Evolutionary conservation across 345 rosid species (phyloP).

Genomic region (Xanthoceras sorbifolium): DNA sequence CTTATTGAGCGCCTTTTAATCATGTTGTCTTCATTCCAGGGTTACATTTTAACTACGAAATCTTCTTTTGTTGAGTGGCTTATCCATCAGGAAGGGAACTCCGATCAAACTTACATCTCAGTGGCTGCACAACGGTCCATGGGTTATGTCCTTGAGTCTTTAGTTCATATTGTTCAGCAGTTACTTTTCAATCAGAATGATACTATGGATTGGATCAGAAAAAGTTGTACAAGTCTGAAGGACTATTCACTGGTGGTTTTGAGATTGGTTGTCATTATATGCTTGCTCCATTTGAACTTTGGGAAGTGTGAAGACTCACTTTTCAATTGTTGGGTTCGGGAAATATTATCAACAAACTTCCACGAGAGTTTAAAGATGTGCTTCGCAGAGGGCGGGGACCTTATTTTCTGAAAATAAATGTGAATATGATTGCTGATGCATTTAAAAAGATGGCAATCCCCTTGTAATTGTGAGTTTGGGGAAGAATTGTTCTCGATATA

Average conservation of each 20-base stretch:
- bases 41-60: conserved; percentile 27
- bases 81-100: conserved; percentile 22
- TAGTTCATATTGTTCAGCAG: neutral
- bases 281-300: conserved; percentile 40
- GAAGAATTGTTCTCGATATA: neutral
- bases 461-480: conserved; percentile 26
- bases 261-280: conserved; percentile 35
- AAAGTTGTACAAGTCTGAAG: neutral
- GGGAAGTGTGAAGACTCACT: conserved; percentile 17
- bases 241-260: conserved; percentile 28
- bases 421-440: conserved; percentile 29
- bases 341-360: conserved; percentile 23
- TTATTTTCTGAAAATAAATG: neutral
- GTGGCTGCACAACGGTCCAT: neutral
- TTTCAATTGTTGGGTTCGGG: conserved; percentile 18
- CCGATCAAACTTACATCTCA: neutral
- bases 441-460: conserved; percentile 31
- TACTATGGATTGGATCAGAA: conserved; percentile 34
- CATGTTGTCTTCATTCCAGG: conserved; percentile 16
- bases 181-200: conserved; percentile 21
- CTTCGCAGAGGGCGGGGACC: neutral
- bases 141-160: neutral
- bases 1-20: conserved; percentile 42
- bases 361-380: conserved; percentile 17
- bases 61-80: conserved; percentile 44